These are phyloP conservation scores for Wallacemonas sp. DNA, from an alignment of 208 protist species.

Conservation along the genomic window DNA sequence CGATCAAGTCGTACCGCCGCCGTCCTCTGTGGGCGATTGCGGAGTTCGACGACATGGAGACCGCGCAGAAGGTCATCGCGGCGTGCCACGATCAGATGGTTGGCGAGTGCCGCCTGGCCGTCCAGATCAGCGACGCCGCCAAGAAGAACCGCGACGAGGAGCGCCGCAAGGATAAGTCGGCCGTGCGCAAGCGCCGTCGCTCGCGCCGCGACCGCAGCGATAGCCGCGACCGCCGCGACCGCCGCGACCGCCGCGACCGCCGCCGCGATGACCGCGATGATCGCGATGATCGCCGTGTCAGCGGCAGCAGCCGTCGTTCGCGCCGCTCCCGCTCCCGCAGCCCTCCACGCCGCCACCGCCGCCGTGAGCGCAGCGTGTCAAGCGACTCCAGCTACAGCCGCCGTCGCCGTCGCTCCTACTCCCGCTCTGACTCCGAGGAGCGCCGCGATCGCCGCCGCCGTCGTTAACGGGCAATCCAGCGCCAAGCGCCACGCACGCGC, in stretches of 20 bases:
- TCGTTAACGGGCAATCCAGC: neutral
- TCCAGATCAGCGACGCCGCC: slow-evolving; percentile 48
- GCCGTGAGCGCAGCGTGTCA: slow-evolving; percentile 17
- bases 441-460: slow-evolving; percentile 14
- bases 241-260: slow-evolving; percentile 29
- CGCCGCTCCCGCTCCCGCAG: slow-evolving; percentile 30
- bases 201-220: slow-evolving; percentile 36
- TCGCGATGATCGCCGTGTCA: slow-evolving; percentile 10
- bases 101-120: slow-evolving; percentile 48
- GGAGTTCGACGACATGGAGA: slow-evolving; percentile 32
- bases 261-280: slow-evolving; percentile 23
- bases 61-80: slow-evolving; percentile 45
- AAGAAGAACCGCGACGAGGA: slow-evolving; percentile 20
- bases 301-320: slow-evolving; percentile 20
- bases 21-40: slow-evolving; percentile 64
- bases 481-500: neutral
- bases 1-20: slow-evolving; percentile 51
- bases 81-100: slow-evolving; percentile 50
- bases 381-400: slow-evolving; percentile 16
- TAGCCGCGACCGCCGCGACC: slow-evolving; percentile 25
- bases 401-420: slow-evolving; percentile 14
- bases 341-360: slow-evolving; percentile 15
- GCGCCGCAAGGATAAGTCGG: slow-evolving; percentile 26
- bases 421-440: slow-evolving; percentile 13
- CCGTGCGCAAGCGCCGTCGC: slow-evolving; percentile 18